Base-by-base conservation (phyloP, 139 green algal species). In the Chloropicon primus region DNA sequence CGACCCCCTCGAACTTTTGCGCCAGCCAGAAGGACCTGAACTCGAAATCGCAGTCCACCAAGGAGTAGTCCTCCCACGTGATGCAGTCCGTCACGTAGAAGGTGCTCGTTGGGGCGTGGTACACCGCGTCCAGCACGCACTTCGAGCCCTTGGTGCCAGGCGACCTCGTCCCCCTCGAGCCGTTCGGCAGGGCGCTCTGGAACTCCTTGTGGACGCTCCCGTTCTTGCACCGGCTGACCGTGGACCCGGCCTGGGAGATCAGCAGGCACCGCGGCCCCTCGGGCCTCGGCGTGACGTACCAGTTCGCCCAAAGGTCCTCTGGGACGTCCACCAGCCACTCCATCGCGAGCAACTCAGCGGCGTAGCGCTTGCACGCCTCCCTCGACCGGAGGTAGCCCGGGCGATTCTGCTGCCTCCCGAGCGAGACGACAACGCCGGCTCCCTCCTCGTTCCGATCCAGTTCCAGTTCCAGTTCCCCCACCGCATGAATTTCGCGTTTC, bases 281-380 rank as follows among this genome's bases (percentile, higher is more conserved):
- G 1, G 93, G 92, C 3, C 93, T 84, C 0, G 93, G 80, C 80
- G 92, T 84, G 2, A 92, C 93, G 25, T 91, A 86, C 92, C 92
- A 94, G 2, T 90, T 81, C 1, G 53, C 81, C 0, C 21, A 75
- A 0, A 97, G 84, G 77, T 93, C 84, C 1, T 77, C 25, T 24
- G 93, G 93, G 21, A 96, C 81, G 24, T 96, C 93, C 1, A 90
- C 85, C 82, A 97, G 87, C 93, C 93, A 97, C 77, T 97, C 90
- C 2, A 91, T 91, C 22, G 87, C 83, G 90, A 94, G 94, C 3
- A 97, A 80, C 87, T 96, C 89, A 22, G 76, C 72, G 17, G 86
- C 87, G 75, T 87, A 95, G 54, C 81, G 84, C n/a, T 82, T 62
- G 41, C 41, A n/a, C 41, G 10, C 41, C 41, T 62, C 10, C 41